Evolutionary conservation across 2,329 filamentous ascomycete genomes (phyloP), one percentile per base, ranked within the genome.

Genomic region (Talaromyces sp.): DNA sequence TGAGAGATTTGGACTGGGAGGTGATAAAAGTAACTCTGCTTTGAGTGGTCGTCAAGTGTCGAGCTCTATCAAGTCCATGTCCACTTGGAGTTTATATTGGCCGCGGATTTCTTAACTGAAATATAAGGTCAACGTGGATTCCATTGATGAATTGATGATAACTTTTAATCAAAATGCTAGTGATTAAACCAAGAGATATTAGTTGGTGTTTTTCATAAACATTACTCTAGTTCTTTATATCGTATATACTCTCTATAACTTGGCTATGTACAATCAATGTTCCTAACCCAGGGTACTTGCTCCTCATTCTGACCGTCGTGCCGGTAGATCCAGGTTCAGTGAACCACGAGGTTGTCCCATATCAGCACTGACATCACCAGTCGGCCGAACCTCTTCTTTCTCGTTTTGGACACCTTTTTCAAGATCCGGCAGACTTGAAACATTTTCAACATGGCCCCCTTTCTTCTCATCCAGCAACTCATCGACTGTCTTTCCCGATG

Each of bases 401-500:
- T 47, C n/a, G 1, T 12, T n/a, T 14, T 18, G 44, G 18, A 18
- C 23, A 27, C 23, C 23, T 8, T 47, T 47, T 14, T 47, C 44
- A 3, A 47, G 44, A 27, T 47, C 23, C 10, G 18, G 5, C 7
- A 8, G 2, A 8, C 6, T 7, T 14, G 44, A 6, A 9, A 18
- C 44, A 4, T 47, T 47, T 5, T 47, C 18, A 27, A 10, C 8
- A 27, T 27, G 8, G 5, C 8, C 44, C 16, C 16, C 18, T 47
- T 44, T 14, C 14, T 63, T 47, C 6, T 63, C 50, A 40, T 65
- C 64, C n/a, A 75, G 68, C 3, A 86, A 68, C 54, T 87, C 83
- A 65, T 87, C 85, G 65, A 87, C 83, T 0, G 79, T 83, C 69
- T 79, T 81, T 1, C 82, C 83, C 4, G 77, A 70, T 5, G 73